Evolutionary conservation across 306 rosid genomes (phyloP).

Genomic region (Lathyrus sativus): DNA sequence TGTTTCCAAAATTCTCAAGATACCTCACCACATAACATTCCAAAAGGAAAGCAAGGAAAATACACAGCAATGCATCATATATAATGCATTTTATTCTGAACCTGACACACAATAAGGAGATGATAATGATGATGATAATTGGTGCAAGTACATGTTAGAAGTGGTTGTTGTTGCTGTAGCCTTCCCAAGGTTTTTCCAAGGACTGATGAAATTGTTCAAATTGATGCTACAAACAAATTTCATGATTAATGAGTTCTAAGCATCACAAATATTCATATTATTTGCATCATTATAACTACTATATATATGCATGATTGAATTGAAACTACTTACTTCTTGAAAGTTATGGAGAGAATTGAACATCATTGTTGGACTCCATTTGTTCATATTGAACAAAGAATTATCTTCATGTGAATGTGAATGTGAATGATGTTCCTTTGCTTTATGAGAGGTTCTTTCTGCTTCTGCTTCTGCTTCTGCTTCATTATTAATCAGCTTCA

Average conservation of each 20-base stretch:
- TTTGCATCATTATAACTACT: not conserved
- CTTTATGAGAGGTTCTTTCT: slow-evolving; percentile 35
- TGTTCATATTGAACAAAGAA: slow-evolving; percentile 46
- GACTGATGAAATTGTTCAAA: slow-evolving; percentile 58
- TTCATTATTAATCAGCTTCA: slow-evolving; percentile 1
- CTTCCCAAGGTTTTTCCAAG: slow-evolving; percentile 61
- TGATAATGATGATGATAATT: not conserved
- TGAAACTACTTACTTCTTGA: slow-evolving; percentile 62
- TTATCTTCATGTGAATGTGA: slow-evolving; percentile 34
- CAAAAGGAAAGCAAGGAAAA: slow-evolving; percentile 52
- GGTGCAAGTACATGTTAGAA: slow-evolving; percentile 43
- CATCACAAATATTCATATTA: not conserved
- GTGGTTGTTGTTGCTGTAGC: slow-evolving; percentile 44
- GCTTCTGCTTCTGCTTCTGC: slow-evolving; percentile 39
- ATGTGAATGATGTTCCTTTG: slow-evolving; percentile 41
- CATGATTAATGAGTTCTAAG: not conserved
- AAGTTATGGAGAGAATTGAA: slow-evolving; percentile 53
- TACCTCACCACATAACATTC: slow-evolving; percentile 48
- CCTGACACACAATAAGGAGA: slow-evolving; percentile 35
- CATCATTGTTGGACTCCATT: slow-evolving; percentile 62
- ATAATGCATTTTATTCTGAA: slow-evolving; percentile 40
- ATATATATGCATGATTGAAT: not conserved
- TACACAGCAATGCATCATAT: slow-evolving; percentile 29
- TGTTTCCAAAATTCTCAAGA: slow-evolving; percentile 44
- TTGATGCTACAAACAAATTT: slow-evolving; percentile 54